phyloP scores from a whole-genome alignment of 495 filamentous ascomycete genomes.

The Penicillium tannophilum region DNA sequence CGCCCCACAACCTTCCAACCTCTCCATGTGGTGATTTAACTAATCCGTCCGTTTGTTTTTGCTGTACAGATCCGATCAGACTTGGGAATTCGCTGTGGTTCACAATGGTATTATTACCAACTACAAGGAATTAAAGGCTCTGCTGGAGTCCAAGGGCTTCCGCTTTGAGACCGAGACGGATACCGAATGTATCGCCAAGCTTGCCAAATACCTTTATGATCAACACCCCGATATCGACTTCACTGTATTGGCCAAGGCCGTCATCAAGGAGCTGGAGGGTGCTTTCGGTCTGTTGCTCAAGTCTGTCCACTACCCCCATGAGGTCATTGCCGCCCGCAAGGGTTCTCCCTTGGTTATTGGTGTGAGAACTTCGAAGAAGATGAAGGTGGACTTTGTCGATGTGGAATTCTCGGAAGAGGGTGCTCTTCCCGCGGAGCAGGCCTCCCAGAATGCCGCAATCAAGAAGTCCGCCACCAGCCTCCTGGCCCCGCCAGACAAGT shows the following conservation, averaged over 20 bases:
- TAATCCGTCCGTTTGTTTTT: background rate
- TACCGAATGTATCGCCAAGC: conserved; percentile 98
- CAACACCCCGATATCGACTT: conserved; percentile 93
- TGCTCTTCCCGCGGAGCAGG: conserved; percentile 88
- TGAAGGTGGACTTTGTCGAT: conserved; percentile 99
- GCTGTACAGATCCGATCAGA: conserved; percentile 66
- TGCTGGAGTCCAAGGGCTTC: conserved; percentile 93
- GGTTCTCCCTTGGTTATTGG: conserved; percentile 95
- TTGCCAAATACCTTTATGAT: conserved; percentile 97
- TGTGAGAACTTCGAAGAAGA: conserved; percentile 92
- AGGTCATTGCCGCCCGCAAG: conserved; percentile 96
- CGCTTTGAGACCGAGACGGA: conserved; percentile 99
- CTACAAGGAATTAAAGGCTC: conserved; percentile 97
- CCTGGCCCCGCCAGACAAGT: conserved; percentile 91
- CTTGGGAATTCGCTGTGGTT: conserved; percentile 94
- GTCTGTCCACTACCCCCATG: conserved; percentile 97
- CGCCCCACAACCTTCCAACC: background rate
- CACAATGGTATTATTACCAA: conserved; percentile 99
- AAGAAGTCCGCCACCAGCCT: conserved; percentile 86
- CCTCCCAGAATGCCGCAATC: conserved; percentile 92
- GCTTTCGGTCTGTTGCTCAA: conserved; percentile 96
- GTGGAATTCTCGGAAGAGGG: conserved; percentile 91
- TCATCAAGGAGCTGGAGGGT: conserved; percentile 97
- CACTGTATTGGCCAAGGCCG: conserved; percentile 91
- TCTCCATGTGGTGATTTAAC: background rate